phyloP scores from a whole-genome alignment of 2,329 filamentous ascomycete species.

The Herpotrichia juniperi region DNA sequence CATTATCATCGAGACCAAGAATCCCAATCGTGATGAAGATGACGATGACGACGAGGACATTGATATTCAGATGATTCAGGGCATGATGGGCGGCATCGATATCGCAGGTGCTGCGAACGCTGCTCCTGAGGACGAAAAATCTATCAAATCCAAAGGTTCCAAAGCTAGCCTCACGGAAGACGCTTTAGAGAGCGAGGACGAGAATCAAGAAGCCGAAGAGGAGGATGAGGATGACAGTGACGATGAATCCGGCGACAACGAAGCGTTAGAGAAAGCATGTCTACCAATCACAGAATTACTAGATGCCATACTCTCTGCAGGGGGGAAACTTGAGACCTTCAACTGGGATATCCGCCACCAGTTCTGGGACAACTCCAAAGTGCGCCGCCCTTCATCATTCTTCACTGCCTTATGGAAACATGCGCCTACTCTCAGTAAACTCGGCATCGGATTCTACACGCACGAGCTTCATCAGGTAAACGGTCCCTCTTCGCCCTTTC shows the following conservation, averaged over 20 bases:
- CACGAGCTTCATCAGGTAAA: slow-evolving; percentile 7
- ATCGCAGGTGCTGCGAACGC: background rate
- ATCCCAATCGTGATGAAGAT: background rate
- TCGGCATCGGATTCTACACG: slow-evolving; percentile 12
- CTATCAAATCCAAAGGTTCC: background rate
- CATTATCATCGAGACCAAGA: background rate
- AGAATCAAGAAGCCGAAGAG: background rate
- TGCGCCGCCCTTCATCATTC: slow-evolving; percentile 4
- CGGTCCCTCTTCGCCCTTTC: slow-evolving; percentile 1
- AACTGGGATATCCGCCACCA: background rate
- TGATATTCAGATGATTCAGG: background rate
- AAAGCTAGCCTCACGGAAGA: background rate
- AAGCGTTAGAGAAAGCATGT: background rate
- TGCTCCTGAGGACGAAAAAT: background rate
- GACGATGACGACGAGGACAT: background rate
- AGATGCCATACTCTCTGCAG: background rate
- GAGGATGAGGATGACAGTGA: background rate
- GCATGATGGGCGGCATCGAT: background rate
- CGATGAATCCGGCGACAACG: background rate
- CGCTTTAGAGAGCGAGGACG: too few relatives aligned
- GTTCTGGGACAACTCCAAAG: background rate
- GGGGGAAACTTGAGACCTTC: background rate
- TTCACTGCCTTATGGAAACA: slow-evolving; percentile 12
- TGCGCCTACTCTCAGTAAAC: slow-evolving; percentile 2
- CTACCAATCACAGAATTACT: slow-evolving; percentile 6